Base-by-base conservation (phyloP, 139 green algal species). In the Diplosphaera chodatii region DNA sequence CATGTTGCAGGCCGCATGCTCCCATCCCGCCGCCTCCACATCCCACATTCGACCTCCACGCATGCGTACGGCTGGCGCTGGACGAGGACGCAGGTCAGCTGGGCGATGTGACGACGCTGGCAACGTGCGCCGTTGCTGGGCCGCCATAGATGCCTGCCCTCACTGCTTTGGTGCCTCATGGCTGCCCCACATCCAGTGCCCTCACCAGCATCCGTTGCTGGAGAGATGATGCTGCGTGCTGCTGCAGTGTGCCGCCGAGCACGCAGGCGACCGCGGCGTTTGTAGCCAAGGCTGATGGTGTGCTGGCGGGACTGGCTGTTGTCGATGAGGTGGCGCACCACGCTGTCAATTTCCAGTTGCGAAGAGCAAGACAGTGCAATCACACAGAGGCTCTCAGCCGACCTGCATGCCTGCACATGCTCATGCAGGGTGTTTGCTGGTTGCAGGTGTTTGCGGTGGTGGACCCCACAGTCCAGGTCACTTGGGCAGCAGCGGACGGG, bases 31-130 rank as follows among this genome's bases (percentile, higher is more conserved):
- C 84, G 6, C 93, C 93, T n/a, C 29, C 68, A 0, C 93, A 98
- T 67, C 92, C 92, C 8, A 94, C 87, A 1, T 93, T 87, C 66
- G 80, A 89, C 48, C 63, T 97, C 18, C 68, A 80, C 34, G 63
- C 80, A 71, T 74, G 83, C 0, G 86, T 96, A 31, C n/a, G 74
- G 33, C 64, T 68, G n/a, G 91, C 91, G 0, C 76, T 96, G 34
- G 73, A 76, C 6, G 94, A 99, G 74, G 95, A 99, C 77, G 84
- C 87, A 16, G 95, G 84, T 0, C 86, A 89, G 27, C 55, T 86
- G 6, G 95, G 95, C 0, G 95, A 98, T 69, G 83, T 98, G 8
- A 97, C 90, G 0, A 96, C 90, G 0, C 68, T 91, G 1, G 83
- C 91, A 16, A 99, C 92, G 91, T 94, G 65, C 29, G 77, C 4